Evolutionary conservation across 129 eudicot genomes (phyloP), one percentile per base, ranked within the genome.

Genomic region (Gnaphalium uliginosum): DNA sequence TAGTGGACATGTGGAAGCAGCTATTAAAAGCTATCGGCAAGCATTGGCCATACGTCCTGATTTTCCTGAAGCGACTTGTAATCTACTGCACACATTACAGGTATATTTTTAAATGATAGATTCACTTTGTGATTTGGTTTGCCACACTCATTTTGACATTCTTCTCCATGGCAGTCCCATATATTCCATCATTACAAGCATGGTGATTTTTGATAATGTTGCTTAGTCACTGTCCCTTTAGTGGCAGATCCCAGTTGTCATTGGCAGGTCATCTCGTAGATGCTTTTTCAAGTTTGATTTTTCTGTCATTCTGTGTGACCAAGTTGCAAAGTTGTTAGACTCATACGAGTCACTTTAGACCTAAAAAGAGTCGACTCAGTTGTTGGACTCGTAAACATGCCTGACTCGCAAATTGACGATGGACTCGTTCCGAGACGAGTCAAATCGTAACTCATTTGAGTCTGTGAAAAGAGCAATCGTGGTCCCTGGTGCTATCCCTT

Each of bases 11-110:
- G 90, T 94, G 63, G 98, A 94, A 84, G 89, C 87, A 81, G 97
- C 99, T 59, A 86, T 94, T 50, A 90, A 89, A 83, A 91, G 94
- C 83, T 91, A 94, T 59, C 85, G 84, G 59, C 97, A 94, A 81
- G 97, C 99, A 17, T 86, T 94, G 84, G 78, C 72, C 41, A 79
- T 89, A 51, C 94, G 97, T 63, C 84, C 97, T 25, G 97, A 94
- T 77, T 94, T 94, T 48, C 99, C 97, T 5, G 97, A 91, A 85
- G 99, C 99, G 15, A 87, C 96, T 43, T 94, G 97, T 74, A 94
- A 94, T 81, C 94, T 94, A 84, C 90, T 94, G 24, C 96, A 94
- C 78, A 90, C 97, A 5, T 81, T 94, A 79, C 97, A 91, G 98
- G 98, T 87, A 80, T n/a, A 67, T 73, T 9, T 56, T 27, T n/a